Evolutionary conservation across 2,329 filamentous ascomycete species (phyloP), one percentile per base, ranked within the genome.

Genomic region (Zasmidium angulare): DNA sequence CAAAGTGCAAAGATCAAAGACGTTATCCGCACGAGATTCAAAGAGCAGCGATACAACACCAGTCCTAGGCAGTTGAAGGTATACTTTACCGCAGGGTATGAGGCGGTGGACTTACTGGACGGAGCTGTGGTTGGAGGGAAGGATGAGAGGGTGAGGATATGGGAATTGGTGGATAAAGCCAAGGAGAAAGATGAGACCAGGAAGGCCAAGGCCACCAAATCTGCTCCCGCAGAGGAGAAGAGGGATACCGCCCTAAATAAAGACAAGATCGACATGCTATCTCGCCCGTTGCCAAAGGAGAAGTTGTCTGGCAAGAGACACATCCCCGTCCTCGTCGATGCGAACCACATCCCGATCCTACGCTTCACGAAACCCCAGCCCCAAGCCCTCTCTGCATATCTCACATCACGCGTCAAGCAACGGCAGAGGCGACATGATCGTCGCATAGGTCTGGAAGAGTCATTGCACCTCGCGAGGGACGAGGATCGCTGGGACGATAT

Each of bases 41-140:
- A 75, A 53, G 80, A 82, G 58, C 87, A 91, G 71, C 77, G 76
- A 48, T 72, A 79, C 50, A 79, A 87, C 58, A 82, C 79, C 12
- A 88, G 86, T 64, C 76, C 81, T 1, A 81, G 85, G 19, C 79
- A 89, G 40, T 77, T 91, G 22, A 81, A 82, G 52, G 78, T 84
- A 1, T 83, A 85, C 7, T 84, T 93, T 66, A 76, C 82, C 31
- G 83, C 84, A 23, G 90, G 89, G 22, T 93, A 93, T 76, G 83
- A 85, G 74, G 75, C 73, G 4, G 67, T 81, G 49, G 76, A 79
- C 59, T 71, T 72, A 49, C 75, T 82, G 43, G 77, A 80, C 64
- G 74, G 72, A 20, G 71, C 76, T n/a, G 68, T 69, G 17, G 68
- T 68, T 14, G 73, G 74, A 22, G 36, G 36, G 36, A 43, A 4